Percentiles rank a stretch among this genome's conserved stretches.
Conservation (phyloP, 2,329 filamentous ascomycete genomes). For the Talaromyces sp. region DNA sequence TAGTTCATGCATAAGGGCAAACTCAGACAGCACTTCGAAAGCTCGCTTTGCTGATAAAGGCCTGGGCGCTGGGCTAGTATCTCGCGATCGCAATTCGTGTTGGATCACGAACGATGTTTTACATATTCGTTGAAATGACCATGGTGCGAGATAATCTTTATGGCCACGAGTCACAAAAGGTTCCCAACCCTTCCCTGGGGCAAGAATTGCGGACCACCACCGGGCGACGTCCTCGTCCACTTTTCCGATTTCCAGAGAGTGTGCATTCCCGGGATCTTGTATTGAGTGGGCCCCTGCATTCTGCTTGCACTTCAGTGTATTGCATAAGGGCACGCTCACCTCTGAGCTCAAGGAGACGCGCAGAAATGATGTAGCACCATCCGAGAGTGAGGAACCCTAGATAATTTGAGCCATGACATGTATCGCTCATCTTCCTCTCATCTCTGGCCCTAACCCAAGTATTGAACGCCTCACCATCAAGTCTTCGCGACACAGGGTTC, state of each 20-base stretch:
- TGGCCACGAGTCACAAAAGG: slow-evolving; percentile 7
- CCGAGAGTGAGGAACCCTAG: slow-evolving; percentile 4
- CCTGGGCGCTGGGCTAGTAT: neutral
- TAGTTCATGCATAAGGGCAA: slow-evolving; percentile 13
- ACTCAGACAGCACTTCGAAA: slow-evolving; percentile 12
- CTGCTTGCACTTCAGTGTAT: neutral
- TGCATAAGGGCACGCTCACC: slow-evolving; percentile 1
- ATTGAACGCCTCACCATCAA: neutral
- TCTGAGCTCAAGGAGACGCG: neutral
- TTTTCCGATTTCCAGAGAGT: slow-evolving; percentile 18
- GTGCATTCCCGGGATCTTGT: neutral
- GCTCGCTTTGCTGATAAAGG: slow-evolving; percentile 12
- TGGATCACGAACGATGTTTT: slow-evolving; percentile 8
- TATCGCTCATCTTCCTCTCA: too few relatives aligned
- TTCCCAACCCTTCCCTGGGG: slow-evolving; percentile 16
- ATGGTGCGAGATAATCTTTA: slow-evolving; percentile 15
- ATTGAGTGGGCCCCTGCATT: neutral
- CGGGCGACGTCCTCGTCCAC: slow-evolving; percentile 7
- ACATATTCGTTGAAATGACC: slow-evolving; percentile 11
- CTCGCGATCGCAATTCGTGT: neutral
- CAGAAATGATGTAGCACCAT: slow-evolving; percentile 5
- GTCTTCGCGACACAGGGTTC: neutral
- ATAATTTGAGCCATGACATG: neutral
- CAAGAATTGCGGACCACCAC: slow-evolving; percentile 24
- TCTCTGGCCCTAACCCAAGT: neutral